Evolutionary conservation across 2,329 filamentous ascomycete genomes (phyloP), one percentile per base, ranked within the genome.

Genomic region (Talaromyces sp.): DNA sequence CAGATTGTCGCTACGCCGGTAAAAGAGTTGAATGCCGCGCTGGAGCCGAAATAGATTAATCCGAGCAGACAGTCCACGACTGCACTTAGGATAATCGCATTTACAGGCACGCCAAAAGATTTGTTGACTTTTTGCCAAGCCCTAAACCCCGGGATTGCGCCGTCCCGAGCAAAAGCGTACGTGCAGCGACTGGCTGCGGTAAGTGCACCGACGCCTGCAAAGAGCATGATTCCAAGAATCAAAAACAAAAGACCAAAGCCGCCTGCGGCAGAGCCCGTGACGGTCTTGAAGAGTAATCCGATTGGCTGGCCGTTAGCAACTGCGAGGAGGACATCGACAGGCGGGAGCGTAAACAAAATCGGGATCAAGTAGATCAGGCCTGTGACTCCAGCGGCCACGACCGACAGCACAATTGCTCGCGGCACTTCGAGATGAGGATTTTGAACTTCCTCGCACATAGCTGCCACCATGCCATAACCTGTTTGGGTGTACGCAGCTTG

Each of bases 1-100:
- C 90, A 92, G 73, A 93, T 92, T 4, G 90, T 93, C 1, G 90
- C 90, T 0, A 92, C 90, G 33, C 90, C 90, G 0, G 90, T 93
- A 76, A 93, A 93, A 10, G 87, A 89, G 80, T 89, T 90, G 80
- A 93, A 93, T 0, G 91, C 91, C 0, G 90, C 89, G 0, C 86
- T 85, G 1, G 88, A 90, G 10, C 91, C 91, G 68, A 93, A 92
- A 79, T 91, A 93, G 75, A 93, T 92, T 69, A 91, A 83, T 0
- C 90, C 90, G 0, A 93, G 83, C 11, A 93, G 78, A 69, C 87
- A 90, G 74, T 90, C 87, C 50, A 93, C 86, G 0, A 82, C 73
- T 0, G 89, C 88, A 0, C 89, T 91, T 2, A 93, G 81, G 3
- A 87, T 79, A 7, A 93, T 82, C 1, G 88, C 89, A 81, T 83